Conservation (phyloP, 371 early-diverging fungal species). For the Mucor plumbeus region DNA sequence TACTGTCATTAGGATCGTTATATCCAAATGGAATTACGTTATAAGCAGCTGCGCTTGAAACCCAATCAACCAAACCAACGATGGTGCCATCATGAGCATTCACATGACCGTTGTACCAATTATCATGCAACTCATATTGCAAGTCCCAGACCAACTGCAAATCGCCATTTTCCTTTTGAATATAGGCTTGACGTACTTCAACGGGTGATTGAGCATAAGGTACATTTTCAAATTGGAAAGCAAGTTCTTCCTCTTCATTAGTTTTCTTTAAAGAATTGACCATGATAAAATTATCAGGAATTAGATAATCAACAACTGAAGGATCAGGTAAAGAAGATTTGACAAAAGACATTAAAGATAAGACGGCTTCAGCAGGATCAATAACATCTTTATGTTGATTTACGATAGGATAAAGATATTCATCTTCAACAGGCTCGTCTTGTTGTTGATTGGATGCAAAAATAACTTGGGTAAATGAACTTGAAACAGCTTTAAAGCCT, state of each 20-base stretch:
- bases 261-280: conserved; percentile 8
- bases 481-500: conserved; percentile 27
- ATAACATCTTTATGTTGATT: conserved; percentile 24
- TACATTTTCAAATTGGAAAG: conserved; percentile 46
- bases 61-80: conserved; percentile 87
- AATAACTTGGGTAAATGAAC: conserved; percentile 32
- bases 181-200: conserved; percentile 59
- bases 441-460: conserved; percentile 11
- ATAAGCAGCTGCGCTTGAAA: conserved; percentile 76
- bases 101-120: conserved; percentile 91
- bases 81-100: conserved; percentile 76
- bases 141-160: conserved; percentile 83
- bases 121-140: conserved; percentile 84
- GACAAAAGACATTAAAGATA: conserved; percentile 42
- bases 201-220: conserved; percentile 66
- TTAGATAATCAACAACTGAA: conserved; percentile 19
- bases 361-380: conserved; percentile 33
- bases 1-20: conserved; percentile 82
- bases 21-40: conserved; percentile 88
- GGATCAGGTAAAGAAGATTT: conserved; percentile 35
- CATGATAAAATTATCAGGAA: conserved; percentile 21
- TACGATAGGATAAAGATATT: conserved; percentile 14
- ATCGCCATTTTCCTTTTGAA: conserved; percentile 60
- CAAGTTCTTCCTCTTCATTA: neutral
- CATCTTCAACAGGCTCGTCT: neutral